Conservation (phyloP, 495 filamentous ascomycete genomes). For the Clohesyomyces aquaticus region DNA sequence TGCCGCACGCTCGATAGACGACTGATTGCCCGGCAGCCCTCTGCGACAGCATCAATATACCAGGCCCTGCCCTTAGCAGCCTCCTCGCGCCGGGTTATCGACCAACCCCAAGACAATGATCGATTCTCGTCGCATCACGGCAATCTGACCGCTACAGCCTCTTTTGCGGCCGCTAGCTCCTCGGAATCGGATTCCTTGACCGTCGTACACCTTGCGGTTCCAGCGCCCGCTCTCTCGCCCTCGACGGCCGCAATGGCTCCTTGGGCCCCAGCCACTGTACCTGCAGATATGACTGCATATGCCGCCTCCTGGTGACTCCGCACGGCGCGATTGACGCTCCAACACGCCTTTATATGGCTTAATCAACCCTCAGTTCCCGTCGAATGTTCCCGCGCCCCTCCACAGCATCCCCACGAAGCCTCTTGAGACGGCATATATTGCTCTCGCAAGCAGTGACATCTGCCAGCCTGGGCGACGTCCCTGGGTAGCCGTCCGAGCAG, state of each 20-base stretch:
- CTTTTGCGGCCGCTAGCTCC: conserved; percentile 27
- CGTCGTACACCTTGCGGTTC: conserved; percentile 5
- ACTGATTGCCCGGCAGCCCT: conserved; percentile 1
- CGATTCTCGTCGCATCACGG: conserved; percentile 8
- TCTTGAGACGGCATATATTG: conserved; percentile 31
- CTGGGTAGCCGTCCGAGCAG: no score
- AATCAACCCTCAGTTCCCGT: conserved; percentile 23
- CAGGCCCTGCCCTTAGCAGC: conserved; percentile 37
- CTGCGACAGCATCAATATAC: conserved; percentile 35
- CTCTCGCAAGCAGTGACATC: conserved; percentile 18
- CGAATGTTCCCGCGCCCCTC: conserved; percentile 1
- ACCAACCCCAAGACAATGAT: conserved; percentile 20
- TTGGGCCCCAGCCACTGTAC: conserved; percentile 26
- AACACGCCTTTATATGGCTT: conserved; percentile 30
- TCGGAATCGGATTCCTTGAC: conserved; percentile 25
- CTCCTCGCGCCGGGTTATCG: conserved; percentile 29
- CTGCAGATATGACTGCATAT: conserved; percentile 38
- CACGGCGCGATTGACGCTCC: conserved; percentile 29
- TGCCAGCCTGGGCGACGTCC: conserved; percentile 8
- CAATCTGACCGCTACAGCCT: conserved; percentile 35
- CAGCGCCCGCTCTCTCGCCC: conserved; percentile 17
- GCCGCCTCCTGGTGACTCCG: conserved; percentile 23
- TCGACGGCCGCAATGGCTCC: not conserved
- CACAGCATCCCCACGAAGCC: not conserved
- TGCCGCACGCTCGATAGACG: conserved; percentile 6